Base-by-base conservation (phyloP, 2,329 filamentous ascomycete genomes). In the Trichoderma sp. region DNA sequence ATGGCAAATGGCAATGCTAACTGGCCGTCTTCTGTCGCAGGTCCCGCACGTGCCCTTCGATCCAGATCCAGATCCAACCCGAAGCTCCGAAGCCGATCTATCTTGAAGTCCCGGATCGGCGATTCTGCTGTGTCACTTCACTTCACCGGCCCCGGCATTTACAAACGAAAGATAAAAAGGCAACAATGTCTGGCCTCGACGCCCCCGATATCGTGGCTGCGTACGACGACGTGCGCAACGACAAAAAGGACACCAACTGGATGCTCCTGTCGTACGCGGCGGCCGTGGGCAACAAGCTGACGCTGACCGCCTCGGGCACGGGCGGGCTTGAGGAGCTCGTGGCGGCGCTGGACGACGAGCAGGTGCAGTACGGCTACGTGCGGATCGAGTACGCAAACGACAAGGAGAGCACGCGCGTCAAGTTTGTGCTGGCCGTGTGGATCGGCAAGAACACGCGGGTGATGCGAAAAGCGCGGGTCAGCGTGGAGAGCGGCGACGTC, bases 361-460 rank as follows among this genome's bases (percentile, higher is more conserved):
- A 90, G 80, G 90, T 90, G 70, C 88, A 90, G 79, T 92, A 91
- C 82, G 90, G 85, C 70, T 92, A 92, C 82, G 87, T 84, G 75
- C 87, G 89, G 34, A 83, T 91, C 79, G 89, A 92, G 83, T 89
- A 92, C 80, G 90, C 90, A 78, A 92, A 92, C 82, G 90, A 93
- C 80, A 88, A 88, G 74, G 91, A 93, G 83, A 88, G 85, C 81
- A 90, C 84, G 78, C 84, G 91, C 47, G 87, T 91, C 77, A 93
- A 93, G 82, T 92, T 92, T 78, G 86, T 84, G 63, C 84, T 93
- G 63, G 82, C 92, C 36, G 85, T 91, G 74, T 93, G 90, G 90
- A 91, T 91, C 79, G 90, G 90, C 78, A 84, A 87, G 79, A 79
- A 82, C 72, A 90, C 89, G 2, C 88, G 88, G 81, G 86, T 92